Conservation (phyloP, 805 yeast species). For the Yamadazyma phyllophila region DNA sequence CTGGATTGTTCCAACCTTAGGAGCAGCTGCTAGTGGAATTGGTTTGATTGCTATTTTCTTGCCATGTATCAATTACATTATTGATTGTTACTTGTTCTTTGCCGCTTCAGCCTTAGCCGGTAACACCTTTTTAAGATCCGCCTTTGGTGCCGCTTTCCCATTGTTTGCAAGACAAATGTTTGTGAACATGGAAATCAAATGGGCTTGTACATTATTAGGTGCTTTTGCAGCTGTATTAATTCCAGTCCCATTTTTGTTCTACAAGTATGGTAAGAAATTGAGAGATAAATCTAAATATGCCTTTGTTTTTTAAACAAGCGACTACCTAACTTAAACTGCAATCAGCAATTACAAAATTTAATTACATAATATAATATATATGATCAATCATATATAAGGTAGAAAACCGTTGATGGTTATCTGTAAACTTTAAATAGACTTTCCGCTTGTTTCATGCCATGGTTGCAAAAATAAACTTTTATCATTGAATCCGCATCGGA, state of each 20-base stretch:
- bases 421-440: too few species aligned
- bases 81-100: conserved; percentile 55
- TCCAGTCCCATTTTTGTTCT: conserved; percentile 58
- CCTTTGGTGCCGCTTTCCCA: conserved; percentile 62
- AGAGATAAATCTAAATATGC: conserved; percentile 19
- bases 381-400: too few species aligned
- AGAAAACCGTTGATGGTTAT: too few species aligned
- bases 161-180: conserved; percentile 56
- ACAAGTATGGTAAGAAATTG: conserved; percentile 43
- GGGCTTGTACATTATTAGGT: conserved; percentile 57
- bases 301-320: conserved; percentile 7
- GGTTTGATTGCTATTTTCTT: conserved; percentile 59
- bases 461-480: too few species aligned
- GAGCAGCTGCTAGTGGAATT: conserved; percentile 39
- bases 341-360: too few species aligned
- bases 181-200: conserved; percentile 45
- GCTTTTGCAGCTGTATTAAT: conserved; percentile 49
- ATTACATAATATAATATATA: too few species aligned
- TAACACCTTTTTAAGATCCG: conserved; percentile 56
- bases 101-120: conserved; percentile 69
- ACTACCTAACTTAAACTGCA: too few species aligned
- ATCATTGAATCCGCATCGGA: too few species aligned
- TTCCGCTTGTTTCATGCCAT: too few species aligned
- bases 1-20: conserved; percentile 65
- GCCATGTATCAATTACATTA: conserved; percentile 57